Base-by-base conservation (phyloP, 2,329 filamentous ascomycete species). In the Cladosporium colombiae region DNA sequence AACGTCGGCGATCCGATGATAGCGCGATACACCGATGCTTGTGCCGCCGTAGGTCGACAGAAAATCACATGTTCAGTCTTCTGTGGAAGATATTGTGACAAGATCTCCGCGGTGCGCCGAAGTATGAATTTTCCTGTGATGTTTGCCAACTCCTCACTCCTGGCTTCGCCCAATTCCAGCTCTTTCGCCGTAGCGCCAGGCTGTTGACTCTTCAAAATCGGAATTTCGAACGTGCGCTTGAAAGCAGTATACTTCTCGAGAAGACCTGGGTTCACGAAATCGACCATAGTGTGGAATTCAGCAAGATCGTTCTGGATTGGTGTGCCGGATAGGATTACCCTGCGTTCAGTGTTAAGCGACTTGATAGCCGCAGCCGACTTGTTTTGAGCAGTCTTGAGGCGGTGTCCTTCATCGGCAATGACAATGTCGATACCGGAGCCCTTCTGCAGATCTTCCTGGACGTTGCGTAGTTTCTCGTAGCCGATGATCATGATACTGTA, bases 401-500 rank as follows among this genome's bases (percentile, higher is more conserved):
- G 80, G 72, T 90, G 88, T 0, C 88, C 88, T 77, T 90, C 88
- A 70, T 90, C 88, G n/a, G 87, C 87, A 70, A 90, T 85, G 64
- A 90, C 84, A 65, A 90, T 89, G 72, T 91, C 89, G 58, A 92
- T 85, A 1, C 86, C 85, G 64, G 80, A 77, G 7, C 86, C 86
- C 71, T 86, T 86, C 68, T 86, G 84, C 53, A 91, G 77, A 61
- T 89, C 87, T 60, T 88, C 87, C 68, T 89, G 86, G 1, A 91
- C 85, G 5, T 82, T 84, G 57, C 88, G 83, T 33, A 91, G 78
- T 76, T 89, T 89, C 75, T 91, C 89, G 72, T 91, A 91, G 1
- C 89, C 89, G 65, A 91, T 86, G 69, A 91, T 89, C 87, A 91
- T 88, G 27, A 91, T 82, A 70, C 84, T 89, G 73, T 91, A 91